Percentiles rank a stretch among this genome's conserved stretches.
Evolutionary conservation across 176 grass and related monocot genomes (phyloP).

Genomic region (Aegilops umbellulata): DNA sequence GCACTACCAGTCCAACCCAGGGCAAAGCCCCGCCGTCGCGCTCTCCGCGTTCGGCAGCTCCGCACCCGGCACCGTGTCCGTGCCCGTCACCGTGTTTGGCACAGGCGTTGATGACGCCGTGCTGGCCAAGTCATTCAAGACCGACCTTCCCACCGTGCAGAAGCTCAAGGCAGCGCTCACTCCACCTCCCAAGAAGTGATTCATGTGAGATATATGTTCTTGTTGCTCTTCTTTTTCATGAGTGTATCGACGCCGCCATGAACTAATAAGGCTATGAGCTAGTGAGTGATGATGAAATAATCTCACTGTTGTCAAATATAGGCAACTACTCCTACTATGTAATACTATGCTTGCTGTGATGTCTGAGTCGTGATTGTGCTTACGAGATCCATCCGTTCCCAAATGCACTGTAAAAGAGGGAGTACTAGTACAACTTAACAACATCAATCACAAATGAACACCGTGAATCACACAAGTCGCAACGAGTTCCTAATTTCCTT

Average conservation of each 20-base stretch:
- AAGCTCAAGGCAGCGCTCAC: not conserved
- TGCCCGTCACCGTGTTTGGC: not conserved
- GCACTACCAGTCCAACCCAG: constrained; percentile 50
- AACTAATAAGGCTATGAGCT: too few species aligned
- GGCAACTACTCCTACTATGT: too few species aligned
- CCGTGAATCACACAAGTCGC: not conserved
- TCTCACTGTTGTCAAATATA: too few species aligned
- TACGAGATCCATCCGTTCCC: too few species aligned
- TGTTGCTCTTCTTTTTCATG: too few species aligned
- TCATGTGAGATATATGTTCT: not conserved
- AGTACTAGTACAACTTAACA: too few species aligned
- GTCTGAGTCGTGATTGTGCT: too few species aligned
- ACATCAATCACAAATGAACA: not conserved
- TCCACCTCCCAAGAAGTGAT: not conserved
- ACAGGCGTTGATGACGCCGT: not conserved
- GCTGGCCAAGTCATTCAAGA: not conserved
- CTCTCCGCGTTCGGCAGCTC: constrained; percentile 36
- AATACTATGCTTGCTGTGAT: too few species aligned
- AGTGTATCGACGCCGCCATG: too few species aligned
- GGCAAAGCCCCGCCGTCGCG: not conserved
- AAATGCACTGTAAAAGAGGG: too few species aligned
- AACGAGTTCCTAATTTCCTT: not conserved
- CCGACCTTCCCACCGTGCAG: not conserved
- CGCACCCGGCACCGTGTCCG: not conserved
- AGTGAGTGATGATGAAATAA: too few species aligned